Percentiles rank a stretch among this genome's conserved stretches.
Evolutionary conservation across 495 filamentous ascomycete genomes (phyloP).

Genomic region (Oidiodendron maius): DNA sequence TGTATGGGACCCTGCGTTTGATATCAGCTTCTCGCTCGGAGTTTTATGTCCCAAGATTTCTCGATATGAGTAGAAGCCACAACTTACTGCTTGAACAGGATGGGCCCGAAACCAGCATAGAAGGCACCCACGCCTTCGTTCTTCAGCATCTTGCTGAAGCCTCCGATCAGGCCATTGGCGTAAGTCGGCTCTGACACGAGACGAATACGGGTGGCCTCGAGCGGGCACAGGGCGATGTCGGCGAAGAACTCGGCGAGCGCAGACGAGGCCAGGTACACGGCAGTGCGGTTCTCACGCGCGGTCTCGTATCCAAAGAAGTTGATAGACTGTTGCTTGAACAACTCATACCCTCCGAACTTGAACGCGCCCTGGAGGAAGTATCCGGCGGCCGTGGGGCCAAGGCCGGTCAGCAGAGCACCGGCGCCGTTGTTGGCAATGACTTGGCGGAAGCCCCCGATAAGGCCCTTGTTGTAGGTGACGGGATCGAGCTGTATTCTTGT

Average conservation of each 20-base stretch:
- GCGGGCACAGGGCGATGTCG: conserved; percentile 88
- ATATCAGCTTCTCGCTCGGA: not conserved
- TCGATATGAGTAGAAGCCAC: no score
- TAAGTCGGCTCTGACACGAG: conserved; percentile 88
- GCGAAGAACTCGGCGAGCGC: conserved; percentile 88
- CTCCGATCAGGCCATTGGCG: conserved; percentile 72
- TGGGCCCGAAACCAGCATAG: conserved; percentile 92
- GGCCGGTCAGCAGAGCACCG: conserved; percentile 81
- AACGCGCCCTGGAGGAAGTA: conserved; percentile 94
- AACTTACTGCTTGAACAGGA: conserved; percentile 92
- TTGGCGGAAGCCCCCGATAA: conserved; percentile 82
- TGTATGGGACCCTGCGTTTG: conserved; percentile 81
- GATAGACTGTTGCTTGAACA: conserved; percentile 92
- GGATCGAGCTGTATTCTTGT: conserved; percentile 93
- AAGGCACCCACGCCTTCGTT: conserved; percentile 82
- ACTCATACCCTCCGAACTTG: conserved; percentile 94
- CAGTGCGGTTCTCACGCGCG: conserved; percentile 80
- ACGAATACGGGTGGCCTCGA: conserved; percentile 92
- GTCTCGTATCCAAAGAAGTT: conserved; percentile 73
- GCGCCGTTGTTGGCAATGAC: conserved; percentile 81
- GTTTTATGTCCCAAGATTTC: no score
- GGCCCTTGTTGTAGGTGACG: conserved; percentile 79
- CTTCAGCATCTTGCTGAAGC: conserved; percentile 80
- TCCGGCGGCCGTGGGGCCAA: conserved; percentile 81
- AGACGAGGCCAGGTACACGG: conserved; percentile 81